phyloP scores from a whole-genome alignment of 495 filamentous ascomycete genomes.

The Penicillium maclennaniae region DNA sequence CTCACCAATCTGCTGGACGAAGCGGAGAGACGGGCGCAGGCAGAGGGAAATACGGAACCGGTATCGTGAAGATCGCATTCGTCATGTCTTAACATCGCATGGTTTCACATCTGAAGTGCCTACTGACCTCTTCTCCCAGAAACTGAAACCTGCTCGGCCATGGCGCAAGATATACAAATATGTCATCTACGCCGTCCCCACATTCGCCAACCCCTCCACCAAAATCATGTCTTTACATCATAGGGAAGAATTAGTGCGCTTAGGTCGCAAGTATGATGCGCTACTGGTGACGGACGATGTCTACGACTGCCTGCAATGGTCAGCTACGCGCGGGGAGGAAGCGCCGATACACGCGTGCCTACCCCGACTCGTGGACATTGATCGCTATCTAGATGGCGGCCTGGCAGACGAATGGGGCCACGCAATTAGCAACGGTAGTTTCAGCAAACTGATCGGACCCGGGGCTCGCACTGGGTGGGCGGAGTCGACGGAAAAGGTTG shows the following conservation, averaged over 20 bases:
- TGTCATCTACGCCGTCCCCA: constrained; percentile 79
- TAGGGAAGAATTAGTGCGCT: constrained; percentile 56
- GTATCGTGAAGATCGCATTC: constrained; percentile 23
- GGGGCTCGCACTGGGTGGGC: constrained; percentile 80
- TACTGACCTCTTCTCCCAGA: constrained; percentile 15
- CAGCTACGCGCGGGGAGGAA: constrained; percentile 28
- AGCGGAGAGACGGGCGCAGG: constrained; percentile 30
- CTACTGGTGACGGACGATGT: constrained; percentile 84
- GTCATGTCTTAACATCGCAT: background rate
- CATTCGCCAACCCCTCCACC: constrained; percentile 76
- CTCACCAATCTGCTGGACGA: constrained; percentile 48
- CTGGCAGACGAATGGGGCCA: constrained; percentile 64
- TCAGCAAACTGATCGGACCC: constrained; percentile 80
- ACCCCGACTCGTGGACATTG: constrained; percentile 74
- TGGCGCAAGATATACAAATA: constrained; percentile 72
- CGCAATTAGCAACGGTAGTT: constrained; percentile 74
- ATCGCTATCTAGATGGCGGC: constrained; percentile 56
- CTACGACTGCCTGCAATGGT: constrained; percentile 84
- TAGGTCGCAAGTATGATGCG: constrained; percentile 72
- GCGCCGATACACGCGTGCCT: constrained; percentile 44
- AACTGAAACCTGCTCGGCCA: constrained; percentile 38
- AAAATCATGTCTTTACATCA: constrained; percentile 64
- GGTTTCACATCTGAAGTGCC: background rate
- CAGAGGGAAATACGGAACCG: constrained; percentile 32
- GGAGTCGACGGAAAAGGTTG: constrained; percentile 66